A percentile compares a stretch with the other conserved stretches of the same genome.
Evolutionary conservation across 73 alveolate species (phyloP).

Genomic region (Paramecium biaurelia): DNA sequence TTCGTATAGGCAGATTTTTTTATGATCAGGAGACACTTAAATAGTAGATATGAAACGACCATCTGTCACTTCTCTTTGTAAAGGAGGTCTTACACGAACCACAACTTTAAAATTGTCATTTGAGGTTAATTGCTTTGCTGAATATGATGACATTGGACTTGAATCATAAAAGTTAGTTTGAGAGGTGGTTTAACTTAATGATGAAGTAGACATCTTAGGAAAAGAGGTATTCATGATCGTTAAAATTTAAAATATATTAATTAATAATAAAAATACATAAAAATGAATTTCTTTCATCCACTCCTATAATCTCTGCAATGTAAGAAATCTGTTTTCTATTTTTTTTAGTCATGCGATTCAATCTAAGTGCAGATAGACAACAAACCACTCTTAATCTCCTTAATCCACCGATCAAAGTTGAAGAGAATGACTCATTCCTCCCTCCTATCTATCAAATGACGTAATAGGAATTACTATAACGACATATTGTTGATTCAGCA

Average conservation of each 20-base stretch:
- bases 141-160: constrained; percentile 42
- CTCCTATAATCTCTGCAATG: neutral
- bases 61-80: constrained; percentile 92
- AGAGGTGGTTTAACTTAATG: constrained; percentile 33
- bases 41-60: constrained; percentile 62
- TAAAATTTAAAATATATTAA: constrained; percentile 25
- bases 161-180: constrained; percentile 41
- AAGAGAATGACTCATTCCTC: neutral
- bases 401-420: neutral
- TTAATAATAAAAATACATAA: neutral
- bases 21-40: constrained; percentile 60
- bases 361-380: neutral
- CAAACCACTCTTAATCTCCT: constrained; percentile 5
- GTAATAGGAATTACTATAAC: neutral
- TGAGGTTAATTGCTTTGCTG: neutral
- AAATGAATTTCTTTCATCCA: constrained; percentile 33
- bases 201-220: constrained; percentile 25
- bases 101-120: constrained; percentile 97
- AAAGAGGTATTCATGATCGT: constrained; percentile 51
- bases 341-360: constrained; percentile 11
- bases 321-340: neutral
- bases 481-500: neutral
- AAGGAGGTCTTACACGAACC: constrained; percentile 99
- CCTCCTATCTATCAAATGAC: neutral
- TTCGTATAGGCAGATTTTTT: constrained; percentile 57